phyloP scores from a whole-genome alignment of 2,329 filamentous ascomycete genomes.

The Apiospora aurea region DNA sequence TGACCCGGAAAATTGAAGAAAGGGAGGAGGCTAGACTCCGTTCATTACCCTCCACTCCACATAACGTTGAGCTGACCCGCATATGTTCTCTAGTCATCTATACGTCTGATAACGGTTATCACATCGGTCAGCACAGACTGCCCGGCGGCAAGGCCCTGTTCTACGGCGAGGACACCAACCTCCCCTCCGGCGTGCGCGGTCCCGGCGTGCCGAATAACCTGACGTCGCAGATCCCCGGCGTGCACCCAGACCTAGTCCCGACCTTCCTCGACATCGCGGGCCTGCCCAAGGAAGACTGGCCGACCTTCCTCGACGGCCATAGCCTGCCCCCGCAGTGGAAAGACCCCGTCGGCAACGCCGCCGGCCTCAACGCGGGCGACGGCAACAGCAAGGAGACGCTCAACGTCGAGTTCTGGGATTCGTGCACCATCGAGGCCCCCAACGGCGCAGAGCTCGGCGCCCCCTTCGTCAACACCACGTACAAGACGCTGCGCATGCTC shows the following conservation, averaged over 20 bases:
- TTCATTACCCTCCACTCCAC: conserved; percentile 41
- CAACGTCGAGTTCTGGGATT: conserved; percentile 51
- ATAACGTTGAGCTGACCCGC: conserved; percentile 19
- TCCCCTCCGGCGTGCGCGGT: conserved; percentile 54
- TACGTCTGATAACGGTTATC: conserved; percentile 56
- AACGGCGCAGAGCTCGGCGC: neutral
- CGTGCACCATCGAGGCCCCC: conserved; percentile 26
- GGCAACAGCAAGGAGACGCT: conserved; percentile 48
- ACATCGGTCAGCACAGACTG: conserved; percentile 55
- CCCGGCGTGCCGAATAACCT: conserved; percentile 47
- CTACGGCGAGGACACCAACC: conserved; percentile 55
- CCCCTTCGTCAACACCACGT: conserved; percentile 46
- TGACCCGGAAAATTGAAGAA: neutral
- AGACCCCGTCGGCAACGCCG: conserved; percentile 40
- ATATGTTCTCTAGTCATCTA: conserved; percentile 43
- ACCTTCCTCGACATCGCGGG: conserved; percentile 47
- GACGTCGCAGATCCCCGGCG: conserved; percentile 47
- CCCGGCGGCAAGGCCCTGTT: conserved; percentile 54
- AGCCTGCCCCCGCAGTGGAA: conserved; percentile 44
- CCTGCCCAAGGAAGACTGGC: conserved; percentile 27
- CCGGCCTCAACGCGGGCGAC: conserved; percentile 22
- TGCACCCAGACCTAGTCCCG: conserved; percentile 54
- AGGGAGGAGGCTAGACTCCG: conserved; percentile 35
- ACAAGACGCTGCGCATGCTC: conserved; percentile 52
- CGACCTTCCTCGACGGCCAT: conserved; percentile 30